A percentile compares a stretch with the other conserved stretches of the same genome.
Evolutionary conservation across 148 eudicot species (phyloP).

Genomic region (Rhododendron ovatum): DNA sequence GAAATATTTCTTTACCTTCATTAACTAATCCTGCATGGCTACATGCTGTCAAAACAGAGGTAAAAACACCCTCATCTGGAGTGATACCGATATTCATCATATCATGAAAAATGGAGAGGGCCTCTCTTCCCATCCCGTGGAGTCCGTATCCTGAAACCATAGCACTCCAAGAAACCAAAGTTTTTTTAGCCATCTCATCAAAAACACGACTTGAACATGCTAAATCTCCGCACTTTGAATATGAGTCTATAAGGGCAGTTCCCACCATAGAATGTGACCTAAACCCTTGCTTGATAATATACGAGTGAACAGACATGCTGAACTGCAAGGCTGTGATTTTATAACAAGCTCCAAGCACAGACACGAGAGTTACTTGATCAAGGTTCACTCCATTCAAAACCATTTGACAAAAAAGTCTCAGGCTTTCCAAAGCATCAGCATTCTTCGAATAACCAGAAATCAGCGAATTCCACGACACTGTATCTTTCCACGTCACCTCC

Average conservation of each 20-base stretch:
- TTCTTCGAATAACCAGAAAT: slow-evolving; percentile 27
- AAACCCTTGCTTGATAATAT: slow-evolving; percentile 22
- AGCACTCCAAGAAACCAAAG: slow-evolving; percentile 36
- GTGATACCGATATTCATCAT: slow-evolving; percentile 17
- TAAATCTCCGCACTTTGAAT: slow-evolving; percentile 32
- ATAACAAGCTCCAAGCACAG: slow-evolving; percentile 33
- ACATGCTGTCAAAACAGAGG: slow-evolving; percentile 39
- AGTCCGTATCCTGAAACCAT: slow-evolving; percentile 34
- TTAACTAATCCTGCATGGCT: slow-evolving; percentile 37
- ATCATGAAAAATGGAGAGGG: slow-evolving; percentile 20
- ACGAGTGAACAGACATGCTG: slow-evolving; percentile 29
- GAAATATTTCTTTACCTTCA: slow-evolving; percentile 31
- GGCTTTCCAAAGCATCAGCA: slow-evolving; percentile 27
- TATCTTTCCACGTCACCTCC: slow-evolving; percentile 17
- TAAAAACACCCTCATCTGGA: slow-evolving; percentile 31
- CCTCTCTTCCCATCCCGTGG: slow-evolving; percentile 33
- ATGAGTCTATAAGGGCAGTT: slow-evolving; percentile 35
- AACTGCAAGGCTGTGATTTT: slow-evolving; percentile 26
- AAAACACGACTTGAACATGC: slow-evolving; percentile 23
- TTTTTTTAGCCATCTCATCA: slow-evolving; percentile 28
- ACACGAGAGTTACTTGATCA: slow-evolving; percentile 33
- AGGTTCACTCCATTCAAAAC: slow-evolving; percentile 16
- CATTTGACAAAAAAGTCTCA: slow-evolving; percentile 34
- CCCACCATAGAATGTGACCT: slow-evolving; percentile 27
- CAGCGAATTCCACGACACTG: slow-evolving; percentile 38